Evolutionary conservation across 257 asterid species (phyloP).

Genomic region (Gynochthodes officinalis): DNA sequence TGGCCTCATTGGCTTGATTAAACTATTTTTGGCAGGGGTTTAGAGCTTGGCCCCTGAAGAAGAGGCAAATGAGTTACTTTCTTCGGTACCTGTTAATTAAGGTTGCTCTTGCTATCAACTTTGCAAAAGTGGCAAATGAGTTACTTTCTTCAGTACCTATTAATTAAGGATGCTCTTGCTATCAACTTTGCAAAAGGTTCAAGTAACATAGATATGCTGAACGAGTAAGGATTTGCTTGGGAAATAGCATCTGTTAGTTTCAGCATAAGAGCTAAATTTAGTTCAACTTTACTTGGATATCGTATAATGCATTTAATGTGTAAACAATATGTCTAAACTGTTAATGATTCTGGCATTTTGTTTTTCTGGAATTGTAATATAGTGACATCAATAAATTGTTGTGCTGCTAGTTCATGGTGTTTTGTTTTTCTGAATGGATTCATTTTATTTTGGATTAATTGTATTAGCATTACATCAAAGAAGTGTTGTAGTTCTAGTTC

Average conservation of each 20-base stretch:
- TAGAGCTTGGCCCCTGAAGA: constrained; percentile 40
- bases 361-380: not conserved
- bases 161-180: constrained; percentile 23
- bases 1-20: constrained; percentile 45
- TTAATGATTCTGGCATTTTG: not conserved
- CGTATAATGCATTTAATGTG: not conserved
- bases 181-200: constrained; percentile 22
- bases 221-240: constrained; percentile 20
- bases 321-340: not conserved
- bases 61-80: constrained; percentile 24
- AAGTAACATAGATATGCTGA: constrained; percentile 20
- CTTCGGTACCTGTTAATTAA: constrained; percentile 23
- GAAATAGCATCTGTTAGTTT: constrained; percentile 23
- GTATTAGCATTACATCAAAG: not conserved
- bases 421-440: not conserved
- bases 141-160: constrained; percentile 20
- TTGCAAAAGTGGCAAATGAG: constrained; percentile 20
- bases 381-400: not conserved
- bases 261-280: constrained; percentile 14
- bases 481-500: not conserved
- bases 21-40: constrained; percentile 60
- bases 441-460: not conserved
- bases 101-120: constrained; percentile 21
- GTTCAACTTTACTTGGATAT: constrained; percentile 12
- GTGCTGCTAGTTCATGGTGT: not conserved